Evolutionary conservation across 345 rosid species (phyloP).

Genomic region (Dovyalis caffra): DNA sequence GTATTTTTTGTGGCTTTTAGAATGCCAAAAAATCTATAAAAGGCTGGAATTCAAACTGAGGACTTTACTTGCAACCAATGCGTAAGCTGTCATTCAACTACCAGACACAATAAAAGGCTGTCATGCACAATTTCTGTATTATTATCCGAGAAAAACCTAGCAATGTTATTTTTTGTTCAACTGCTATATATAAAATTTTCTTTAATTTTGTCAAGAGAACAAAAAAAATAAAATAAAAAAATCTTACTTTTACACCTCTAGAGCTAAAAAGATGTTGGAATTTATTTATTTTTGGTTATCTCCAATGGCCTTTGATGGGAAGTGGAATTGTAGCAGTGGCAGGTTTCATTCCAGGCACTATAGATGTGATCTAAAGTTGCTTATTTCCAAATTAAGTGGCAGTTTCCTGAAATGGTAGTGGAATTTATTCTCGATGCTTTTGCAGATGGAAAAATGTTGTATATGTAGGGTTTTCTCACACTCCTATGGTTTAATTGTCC

Average conservation of each 20-base stretch:
- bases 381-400: slow-evolving; percentile 8
- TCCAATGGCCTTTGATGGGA: background rate
- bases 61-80: too few relatives aligned
- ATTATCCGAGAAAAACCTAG: background rate
- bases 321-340: background rate
- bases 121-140: background rate
- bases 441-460: background rate
- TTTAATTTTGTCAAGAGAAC: background rate
- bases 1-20: too few relatives aligned
- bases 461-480: background rate
- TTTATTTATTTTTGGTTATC: background rate
- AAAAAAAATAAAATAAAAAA: background rate
- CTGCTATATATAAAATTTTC: background rate
- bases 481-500: background rate
- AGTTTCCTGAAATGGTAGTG: slow-evolving; percentile 16
- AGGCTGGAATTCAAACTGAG: too few relatives aligned
- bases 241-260: background rate
- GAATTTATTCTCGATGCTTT: background rate
- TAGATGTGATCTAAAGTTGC: background rate
- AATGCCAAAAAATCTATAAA: too few relatives aligned
- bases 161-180: background rate
- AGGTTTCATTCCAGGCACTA: background rate
- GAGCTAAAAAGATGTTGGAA: background rate
- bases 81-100: background rate
- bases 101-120: background rate